Conservation (phyloP, 2,329 filamentous ascomycete species). For the Sarocladiaceae sp. region DNA sequence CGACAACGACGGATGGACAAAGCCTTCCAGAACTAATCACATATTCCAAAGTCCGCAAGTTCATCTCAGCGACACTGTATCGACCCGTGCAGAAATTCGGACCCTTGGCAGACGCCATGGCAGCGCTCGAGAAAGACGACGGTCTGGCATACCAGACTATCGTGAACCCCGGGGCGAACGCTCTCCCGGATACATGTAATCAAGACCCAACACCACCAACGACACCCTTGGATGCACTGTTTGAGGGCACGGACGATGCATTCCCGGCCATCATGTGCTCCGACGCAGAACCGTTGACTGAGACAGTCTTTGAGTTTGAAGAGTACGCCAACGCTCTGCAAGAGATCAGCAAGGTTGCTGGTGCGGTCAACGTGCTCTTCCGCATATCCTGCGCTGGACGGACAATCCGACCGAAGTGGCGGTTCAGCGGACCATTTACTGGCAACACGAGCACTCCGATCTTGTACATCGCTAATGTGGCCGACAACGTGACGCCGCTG, state of each 20-base stretch:
- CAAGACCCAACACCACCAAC: not conserved
- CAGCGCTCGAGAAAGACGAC: slow-evolving; percentile 38
- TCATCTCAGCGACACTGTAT: slow-evolving; percentile 40
- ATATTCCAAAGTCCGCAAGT: slow-evolving; percentile 40
- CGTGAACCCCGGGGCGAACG: not conserved
- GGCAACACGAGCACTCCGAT: slow-evolving; percentile 35
- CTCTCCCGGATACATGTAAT: not conserved
- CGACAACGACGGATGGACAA: slow-evolving; percentile 23
- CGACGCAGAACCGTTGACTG: slow-evolving; percentile 28
- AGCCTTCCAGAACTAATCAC: slow-evolving; percentile 45
- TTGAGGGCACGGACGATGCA: slow-evolving; percentile 26
- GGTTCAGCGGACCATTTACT: slow-evolving; percentile 20
- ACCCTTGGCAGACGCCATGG: slow-evolving; percentile 37
- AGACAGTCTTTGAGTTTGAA: slow-evolving; percentile 29
- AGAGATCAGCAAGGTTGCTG: slow-evolving; percentile 35
- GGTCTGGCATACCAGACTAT: slow-evolving; percentile 31
- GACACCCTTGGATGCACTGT: not conserved
- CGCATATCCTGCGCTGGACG: slow-evolving; percentile 34
- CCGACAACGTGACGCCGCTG: slow-evolving; percentile 45
- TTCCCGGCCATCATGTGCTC: slow-evolving; percentile 43
- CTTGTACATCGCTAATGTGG: slow-evolving; percentile 39
- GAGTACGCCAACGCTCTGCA: slow-evolving; percentile 27
- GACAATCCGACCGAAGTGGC: slow-evolving; percentile 32
- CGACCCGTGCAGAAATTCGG: slow-evolving; percentile 28
- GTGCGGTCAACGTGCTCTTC: slow-evolving; percentile 38